Base-by-base conservation (phyloP, 2,329 filamentous ascomycete species). In the Penicillium sp. region DNA sequence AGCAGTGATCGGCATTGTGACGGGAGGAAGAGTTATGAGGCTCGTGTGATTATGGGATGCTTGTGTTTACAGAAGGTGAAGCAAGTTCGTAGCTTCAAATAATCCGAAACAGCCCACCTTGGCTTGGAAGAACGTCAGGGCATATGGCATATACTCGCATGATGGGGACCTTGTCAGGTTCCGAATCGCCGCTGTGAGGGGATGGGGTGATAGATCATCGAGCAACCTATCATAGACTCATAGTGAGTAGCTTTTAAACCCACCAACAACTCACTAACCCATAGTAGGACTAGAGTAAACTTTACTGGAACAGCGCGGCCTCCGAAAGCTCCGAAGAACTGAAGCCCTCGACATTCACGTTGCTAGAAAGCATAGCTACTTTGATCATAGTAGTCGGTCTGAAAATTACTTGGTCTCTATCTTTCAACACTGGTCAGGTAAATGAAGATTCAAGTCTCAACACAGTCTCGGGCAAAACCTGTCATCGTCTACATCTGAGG, bases 1-100 rank as follows among this genome's bases (percentile, higher is more conserved):
- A 10, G 59, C 63, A 45, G 45, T 31, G 42, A 64, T 58, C 5
- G 57, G 15, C 63, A 66, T 66, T 55, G 39, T 8, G 59, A 42
- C 17, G 38, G 11, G 12, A 41, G n/a, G 10, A 2, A 56, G 8
- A 47, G 2, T 20, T 38, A 14, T 39, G 4, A 12, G 10, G 22
- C 20, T 51, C 14, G 2, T 7, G 15, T 35, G 28, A 4, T 35
- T 28, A 28, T 20, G 14, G 25, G n/a, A 14, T 10, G 3, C 2
- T 17, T 38, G 17, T 38, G 20, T 28, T 22, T 17, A 6, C 38
- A 11, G 10, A 12, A 3, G 6, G 12, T 20, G 38, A 12, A 34
- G 25, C 38, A 14, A 28, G 14, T 28, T 34, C 14, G 22, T 28
- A 31, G 12, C 38, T 31, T 22, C n/a, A 31, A 53, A 17, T 52